These are phyloP conservation scores for Diaporthe aspalathi DNA, from an alignment of 2,329 filamentous ascomycete species.

Conservation along the genomic window DNA sequence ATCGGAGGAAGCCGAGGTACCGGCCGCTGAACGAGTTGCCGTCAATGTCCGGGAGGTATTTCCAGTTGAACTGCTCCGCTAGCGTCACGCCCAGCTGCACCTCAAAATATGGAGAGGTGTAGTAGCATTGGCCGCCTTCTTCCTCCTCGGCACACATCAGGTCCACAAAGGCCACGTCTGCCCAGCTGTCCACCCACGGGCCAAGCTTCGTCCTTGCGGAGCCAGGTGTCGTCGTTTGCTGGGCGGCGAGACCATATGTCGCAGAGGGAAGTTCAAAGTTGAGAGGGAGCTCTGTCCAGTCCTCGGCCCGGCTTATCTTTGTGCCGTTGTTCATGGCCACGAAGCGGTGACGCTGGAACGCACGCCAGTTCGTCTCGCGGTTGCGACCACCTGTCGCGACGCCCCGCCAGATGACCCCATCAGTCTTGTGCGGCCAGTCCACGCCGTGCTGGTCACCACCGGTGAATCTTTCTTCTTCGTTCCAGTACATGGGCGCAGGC, in stretches of 20 bases:
- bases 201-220: constrained; percentile 50
- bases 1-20: constrained; percentile 76
- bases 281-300: constrained; percentile 52
- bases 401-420: constrained; percentile 71
- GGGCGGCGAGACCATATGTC: constrained; percentile 60
- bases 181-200: constrained; percentile 61
- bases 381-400: constrained; percentile 75
- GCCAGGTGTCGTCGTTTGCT: constrained; percentile 48
- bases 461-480: constrained; percentile 70
- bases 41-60: constrained; percentile 82
- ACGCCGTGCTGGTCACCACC: constrained; percentile 65
- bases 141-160: constrained; percentile 60
- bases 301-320: constrained; percentile 62
- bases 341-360: constrained; percentile 81
- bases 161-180: constrained; percentile 65
- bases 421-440: constrained; percentile 68
- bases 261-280: constrained; percentile 66
- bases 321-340: constrained; percentile 78
- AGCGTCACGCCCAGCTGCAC: constrained; percentile 55
- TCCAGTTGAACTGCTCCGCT: constrained; percentile 68
- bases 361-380: constrained; percentile 71
- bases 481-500: constrained; percentile 77
- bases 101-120: constrained; percentile 60
- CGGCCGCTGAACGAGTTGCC: constrained; percentile 78
- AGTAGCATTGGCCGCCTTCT: constrained; percentile 55